Evolutionary conservation across 805 yeast species (phyloP), one percentile per base, ranked within the genome.

Genomic region (Ogataea nonfermentans): DNA sequence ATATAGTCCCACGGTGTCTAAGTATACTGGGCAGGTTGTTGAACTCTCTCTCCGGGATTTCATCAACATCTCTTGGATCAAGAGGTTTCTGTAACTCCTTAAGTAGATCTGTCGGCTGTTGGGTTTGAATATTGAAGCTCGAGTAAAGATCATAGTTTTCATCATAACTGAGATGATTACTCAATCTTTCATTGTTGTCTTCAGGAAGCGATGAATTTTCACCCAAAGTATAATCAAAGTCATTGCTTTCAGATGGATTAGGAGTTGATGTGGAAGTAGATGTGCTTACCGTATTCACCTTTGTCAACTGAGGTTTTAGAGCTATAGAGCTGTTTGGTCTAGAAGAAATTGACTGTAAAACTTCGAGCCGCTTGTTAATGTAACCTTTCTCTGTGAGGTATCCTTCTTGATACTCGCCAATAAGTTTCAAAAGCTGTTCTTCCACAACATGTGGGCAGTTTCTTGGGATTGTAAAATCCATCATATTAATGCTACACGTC

Each of bases 341-440:
- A 13, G 56, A 39, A 33, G 39, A 38, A 16, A 41, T 25, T 11
- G 43, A 29, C n/a, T 46, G 49, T 19, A 72, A 55, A 14, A 76
- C 52, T 45, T 57, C 64, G 29, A 65, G 71, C 43, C 86, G 63
- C 45, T 79, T 81, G 49, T 75, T 81, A 29, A 68, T 65, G 55
- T 80, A 84, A 2, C 93, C 91, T 55, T 83, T 84, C 32, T 73
- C 81, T 0, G 93, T 84, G 40, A 84, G 65, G 42, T 80, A 81
- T 1, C 88, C 91, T 24, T 84, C 89, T 48, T 70, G 68, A 45
- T 66, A 78, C 45, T 80, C 86, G 8, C 62, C 53, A 10, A 68
- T 66, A 20, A 79, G 63, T 26, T 65, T 69, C 20, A 58, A 54
- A 14, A 79, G 59, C 46, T 62, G 61, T 24, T 57, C 56, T 36